A percentile compares a stretch with the other conserved stretches of the same genome.
These are phyloP conservation scores for Allium cepa DNA, from an alignment of 106 monocot genomes.

Conservation along the genomic window DNA sequence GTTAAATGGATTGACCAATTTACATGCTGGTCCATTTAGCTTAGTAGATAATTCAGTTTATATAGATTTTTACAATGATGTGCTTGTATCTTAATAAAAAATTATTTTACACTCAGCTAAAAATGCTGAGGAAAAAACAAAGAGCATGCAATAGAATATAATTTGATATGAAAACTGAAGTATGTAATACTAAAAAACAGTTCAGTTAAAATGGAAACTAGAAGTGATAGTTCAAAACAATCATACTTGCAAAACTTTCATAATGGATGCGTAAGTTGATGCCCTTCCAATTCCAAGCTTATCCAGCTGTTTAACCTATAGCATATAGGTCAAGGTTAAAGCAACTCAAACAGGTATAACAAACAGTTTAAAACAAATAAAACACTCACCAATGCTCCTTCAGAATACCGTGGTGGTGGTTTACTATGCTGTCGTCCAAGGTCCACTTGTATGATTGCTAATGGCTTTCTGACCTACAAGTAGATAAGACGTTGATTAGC, in stretches of 20 bases:
- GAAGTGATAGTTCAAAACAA: neutral
- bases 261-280: slow-evolving; percentile 93
- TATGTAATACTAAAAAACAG: neutral
- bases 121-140: neutral
- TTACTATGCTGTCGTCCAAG: slow-evolving; percentile 71
- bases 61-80: neutral
- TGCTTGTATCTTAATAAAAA: neutral
- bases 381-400: slow-evolving; percentile 68
- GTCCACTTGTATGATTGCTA: slow-evolving; percentile 44
- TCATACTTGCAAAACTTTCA: slow-evolving; percentile 85
- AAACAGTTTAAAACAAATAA: neutral
- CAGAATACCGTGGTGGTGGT: slow-evolving; percentile 79
- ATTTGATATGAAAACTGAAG: neutral
- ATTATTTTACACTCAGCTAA: too few relatives aligned
- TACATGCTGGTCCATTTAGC: too few relatives aligned
- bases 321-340: too few relatives aligned
- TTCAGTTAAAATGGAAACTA: neutral
- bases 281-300: slow-evolving; percentile 99
- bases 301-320: slow-evolving; percentile 87
- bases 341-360: too few relatives aligned
- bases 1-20: too few relatives aligned
- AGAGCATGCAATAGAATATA: neutral
- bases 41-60: too few relatives aligned
- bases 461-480: slow-evolving; percentile 49
- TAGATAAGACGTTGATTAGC: neutral